Percentiles rank a stretch among this genome's conserved stretches.
These are phyloP conservation scores for Diutina ranongensis DNA, from an alignment of 1,139 yeast genomes.

Conservation along the genomic window DNA sequence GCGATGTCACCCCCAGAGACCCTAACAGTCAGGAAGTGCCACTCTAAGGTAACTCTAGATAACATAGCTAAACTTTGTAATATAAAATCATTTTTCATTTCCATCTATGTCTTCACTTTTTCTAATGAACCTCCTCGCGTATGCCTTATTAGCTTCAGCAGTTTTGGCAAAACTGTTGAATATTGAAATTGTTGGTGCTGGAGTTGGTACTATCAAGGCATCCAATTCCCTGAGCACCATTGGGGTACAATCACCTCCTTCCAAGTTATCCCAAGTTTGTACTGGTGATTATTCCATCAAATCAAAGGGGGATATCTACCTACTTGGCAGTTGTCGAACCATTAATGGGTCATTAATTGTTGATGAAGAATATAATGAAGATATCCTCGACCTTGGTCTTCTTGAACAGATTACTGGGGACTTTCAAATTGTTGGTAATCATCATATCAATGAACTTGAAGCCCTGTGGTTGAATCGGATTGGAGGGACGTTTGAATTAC, in stretches of 20 bases:
- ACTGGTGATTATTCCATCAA: not conserved
- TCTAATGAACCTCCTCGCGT: too few species aligned
- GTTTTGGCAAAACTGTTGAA: too few species aligned
- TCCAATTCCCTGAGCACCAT: too few species aligned
- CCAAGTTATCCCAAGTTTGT: too few species aligned
- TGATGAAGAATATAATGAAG: not conserved
- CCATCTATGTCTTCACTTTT: too few species aligned
- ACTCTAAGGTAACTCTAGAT: too few species aligned
- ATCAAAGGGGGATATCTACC: not conserved
- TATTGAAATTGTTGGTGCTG: not conserved
- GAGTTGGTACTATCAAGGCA: not conserved
- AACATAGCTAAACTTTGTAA: too few species aligned
- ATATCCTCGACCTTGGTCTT: not conserved
- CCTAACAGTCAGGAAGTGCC: too few species aligned
- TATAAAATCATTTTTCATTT: too few species aligned
- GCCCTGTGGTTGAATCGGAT: not conserved
- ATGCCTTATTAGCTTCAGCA: too few species aligned
- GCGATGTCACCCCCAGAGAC: not conserved
- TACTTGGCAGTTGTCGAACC: not conserved
- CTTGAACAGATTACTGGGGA: not conserved
- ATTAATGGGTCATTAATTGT: not conserved
- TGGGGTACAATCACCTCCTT: too few species aligned
- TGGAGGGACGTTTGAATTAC: not conserved
- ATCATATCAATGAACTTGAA: not conserved
- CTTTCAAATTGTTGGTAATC: not conserved